Base-by-base conservation (phyloP, 2,329 filamentous ascomycete genomes). In the Neofusicoccum umdonicola region DNA sequence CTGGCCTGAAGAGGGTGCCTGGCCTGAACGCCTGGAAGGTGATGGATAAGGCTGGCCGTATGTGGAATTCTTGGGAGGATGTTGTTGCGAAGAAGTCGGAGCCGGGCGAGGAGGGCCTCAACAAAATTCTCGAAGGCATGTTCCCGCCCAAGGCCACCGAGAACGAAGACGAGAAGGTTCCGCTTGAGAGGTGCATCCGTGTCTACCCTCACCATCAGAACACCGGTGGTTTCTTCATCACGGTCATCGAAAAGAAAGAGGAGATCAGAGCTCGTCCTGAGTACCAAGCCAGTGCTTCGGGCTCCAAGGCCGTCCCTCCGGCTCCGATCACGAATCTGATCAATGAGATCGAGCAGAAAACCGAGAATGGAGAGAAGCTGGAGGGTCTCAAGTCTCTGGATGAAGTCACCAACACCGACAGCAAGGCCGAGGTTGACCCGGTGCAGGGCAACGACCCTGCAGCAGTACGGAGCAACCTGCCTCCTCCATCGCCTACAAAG, bases 201-300 rank as follows among this genome's bases (percentile, higher is more conserved):
- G 88, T 99, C 6, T 99, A 98, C 76, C 91, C 93, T 39, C 95
- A 99, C 77, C 85, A 93, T 74, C 95, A 99, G 78, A 93, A 99
- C 72, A 99, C 95, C 3, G 95, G 95, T 64, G 94, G 90, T 22
- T 99, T 99, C 84, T 99, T 99, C 81, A 97, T 99, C 74, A 90
- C 93, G 0, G 93, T 97, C 0, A 80, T 99, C 17, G 91, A 97
- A 81, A 99, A 99, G 84, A 89, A 89, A 75, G 85, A 87, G 31
- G 95, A 97, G 69, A 93, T 96, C 76, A 71, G 73, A 27, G 71
- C 77, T 27, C 73, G 63, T 37, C 63, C 63, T 27, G 63, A 65
- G 39, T 48, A 48, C 22, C 52, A 58, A 22, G 41, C 48, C 9
- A 41, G 15, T 6, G 52, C 63, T 11, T 51, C 45, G 8, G 63